These are phyloP conservation scores for Diaporthe nobilis DNA, from an alignment of 2,329 filamentous ascomycete species.

Conservation along the genomic window DNA sequence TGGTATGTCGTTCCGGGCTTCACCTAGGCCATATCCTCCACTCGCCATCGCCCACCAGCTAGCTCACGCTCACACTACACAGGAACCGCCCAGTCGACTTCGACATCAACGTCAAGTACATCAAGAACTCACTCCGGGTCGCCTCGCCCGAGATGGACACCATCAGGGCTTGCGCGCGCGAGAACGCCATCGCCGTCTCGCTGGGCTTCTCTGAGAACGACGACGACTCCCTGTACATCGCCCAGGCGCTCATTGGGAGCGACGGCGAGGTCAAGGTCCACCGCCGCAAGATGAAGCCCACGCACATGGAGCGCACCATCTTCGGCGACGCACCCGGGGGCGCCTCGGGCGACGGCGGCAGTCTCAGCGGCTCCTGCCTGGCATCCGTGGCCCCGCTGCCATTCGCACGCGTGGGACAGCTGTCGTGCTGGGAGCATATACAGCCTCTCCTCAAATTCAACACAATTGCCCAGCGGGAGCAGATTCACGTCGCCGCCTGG, in stretches of 20 bases:
- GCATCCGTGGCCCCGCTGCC: constrained; percentile 56
- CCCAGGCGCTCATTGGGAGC: constrained; percentile 59
- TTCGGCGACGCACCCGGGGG: constrained; percentile 64
- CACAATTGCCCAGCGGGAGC: constrained; percentile 58
- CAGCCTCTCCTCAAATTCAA: constrained; percentile 65
- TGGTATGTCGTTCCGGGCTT: constrained; percentile 53
- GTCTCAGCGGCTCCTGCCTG: constrained; percentile 50
- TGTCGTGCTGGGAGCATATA: constrained; percentile 66
- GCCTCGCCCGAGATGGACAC: constrained; percentile 60
- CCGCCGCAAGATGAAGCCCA: constrained; percentile 66
- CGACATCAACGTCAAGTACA: constrained; percentile 49
- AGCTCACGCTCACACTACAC: not conserved
- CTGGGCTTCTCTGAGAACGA: constrained; percentile 66
- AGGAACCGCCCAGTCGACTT: constrained; percentile 46
- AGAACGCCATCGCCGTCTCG: constrained; percentile 61
- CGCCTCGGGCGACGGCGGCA: constrained; percentile 52
- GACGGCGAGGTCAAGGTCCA: constrained; percentile 56
- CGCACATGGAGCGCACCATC: constrained; percentile 65
- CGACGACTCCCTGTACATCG: constrained; percentile 60
- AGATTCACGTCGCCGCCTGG: constrained; percentile 65
- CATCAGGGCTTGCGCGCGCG: constrained; percentile 57
- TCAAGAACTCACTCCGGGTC: constrained; percentile 57
- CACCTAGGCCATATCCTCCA: not conserved
- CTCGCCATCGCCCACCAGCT: constrained; percentile 47
- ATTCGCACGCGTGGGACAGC: constrained; percentile 59